Evolutionary conservation across 805 yeast species (phyloP).

Genomic region (Tetrapisispora arboricola): DNA sequence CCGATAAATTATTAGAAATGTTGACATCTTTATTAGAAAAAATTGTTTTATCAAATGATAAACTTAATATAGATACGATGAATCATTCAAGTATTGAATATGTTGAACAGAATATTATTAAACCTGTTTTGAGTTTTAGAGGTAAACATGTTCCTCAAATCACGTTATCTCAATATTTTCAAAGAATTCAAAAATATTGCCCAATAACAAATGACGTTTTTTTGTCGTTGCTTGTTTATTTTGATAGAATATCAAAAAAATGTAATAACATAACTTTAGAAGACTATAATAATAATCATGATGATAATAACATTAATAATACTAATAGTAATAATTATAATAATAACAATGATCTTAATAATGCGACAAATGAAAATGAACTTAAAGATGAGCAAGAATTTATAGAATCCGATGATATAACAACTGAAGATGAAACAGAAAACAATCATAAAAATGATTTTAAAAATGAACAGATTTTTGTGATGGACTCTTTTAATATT

Average conservation of each 20-base stretch:
- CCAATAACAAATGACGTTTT: conserved; percentile 98
- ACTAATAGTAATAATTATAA: background rate
- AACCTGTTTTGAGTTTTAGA: conserved; percentile 70
- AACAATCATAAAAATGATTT: no score
- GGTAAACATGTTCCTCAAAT: conserved; percentile 97
- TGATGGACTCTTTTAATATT: conserved; percentile 91
- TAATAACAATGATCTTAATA: background rate
- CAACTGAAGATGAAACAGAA: background rate
- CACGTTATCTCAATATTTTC: conserved; percentile 75
- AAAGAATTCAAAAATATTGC: conserved; percentile 88
- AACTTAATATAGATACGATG: conserved; percentile 33
- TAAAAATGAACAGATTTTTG: conserved; percentile 66
- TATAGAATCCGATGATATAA: background rate
- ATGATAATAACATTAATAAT: background rate
- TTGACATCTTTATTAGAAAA: conserved; percentile 74
- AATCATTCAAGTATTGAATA: conserved; percentile 1
- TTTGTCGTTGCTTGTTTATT: conserved; percentile 78
- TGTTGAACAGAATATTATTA: conserved; percentile 28
- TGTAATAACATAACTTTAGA: conserved; percentile 15
- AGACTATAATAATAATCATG: background rate
- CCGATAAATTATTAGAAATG: conserved; percentile 73
- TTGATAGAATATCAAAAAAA: conserved; percentile 84
- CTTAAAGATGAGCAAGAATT: conserved; percentile 3
- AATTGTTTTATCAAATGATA: conserved; percentile 84
- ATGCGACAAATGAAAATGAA: conserved; percentile 5